Percentiles rank a stretch among this genome's conserved stretches.
Evolutionary conservation across 352 stramenopile genomes (phyloP).

Genomic region (Globisporangium abappressorium): DNA sequence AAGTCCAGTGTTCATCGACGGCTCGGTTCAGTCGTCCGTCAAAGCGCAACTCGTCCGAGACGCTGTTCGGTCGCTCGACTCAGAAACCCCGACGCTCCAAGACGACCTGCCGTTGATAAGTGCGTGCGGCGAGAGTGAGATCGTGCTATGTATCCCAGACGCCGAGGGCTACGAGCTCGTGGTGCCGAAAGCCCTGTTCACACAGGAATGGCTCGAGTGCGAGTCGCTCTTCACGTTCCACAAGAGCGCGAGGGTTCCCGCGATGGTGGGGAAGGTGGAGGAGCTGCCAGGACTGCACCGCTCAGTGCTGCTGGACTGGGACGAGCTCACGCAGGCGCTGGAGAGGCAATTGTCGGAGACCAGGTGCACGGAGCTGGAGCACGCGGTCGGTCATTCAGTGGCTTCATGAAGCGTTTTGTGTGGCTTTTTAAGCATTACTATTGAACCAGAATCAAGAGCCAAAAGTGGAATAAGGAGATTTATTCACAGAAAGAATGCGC

Average conservation of each 20-base stretch:
- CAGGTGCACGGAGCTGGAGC: constrained; percentile 8
- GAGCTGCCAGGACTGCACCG: constrained; percentile 6
- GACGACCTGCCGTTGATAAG: constrained; percentile 11
- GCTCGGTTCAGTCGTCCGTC: neutral
- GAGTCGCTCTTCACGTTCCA: constrained; percentile 20
- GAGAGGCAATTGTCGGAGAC: constrained; percentile 7
- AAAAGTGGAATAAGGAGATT: neutral
- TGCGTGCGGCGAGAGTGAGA: constrained; percentile 12
- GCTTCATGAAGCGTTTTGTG: neutral
- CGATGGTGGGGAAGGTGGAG: constrained; percentile 17
- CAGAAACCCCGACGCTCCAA: neutral
- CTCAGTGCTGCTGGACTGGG: constrained; percentile 10
- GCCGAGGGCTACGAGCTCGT: constrained; percentile 20
- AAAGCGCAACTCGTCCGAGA: constrained; percentile 17
- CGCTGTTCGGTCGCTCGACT: constrained; percentile 2
- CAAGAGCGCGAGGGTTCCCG: constrained; percentile 9
- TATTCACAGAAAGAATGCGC: neutral
- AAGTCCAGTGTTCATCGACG: constrained; percentile 11
- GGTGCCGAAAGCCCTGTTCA: constrained; percentile 20
- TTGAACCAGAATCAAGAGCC: neutral
- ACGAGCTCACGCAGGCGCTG: neutral
- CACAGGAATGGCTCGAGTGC: constrained; percentile 19
- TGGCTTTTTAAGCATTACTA: neutral
- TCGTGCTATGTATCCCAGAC: constrained; percentile 19
- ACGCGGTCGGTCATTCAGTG: neutral